Evolutionary conservation across 1,139 yeast genomes (phyloP).

Genomic region (Pichia sp.): DNA sequence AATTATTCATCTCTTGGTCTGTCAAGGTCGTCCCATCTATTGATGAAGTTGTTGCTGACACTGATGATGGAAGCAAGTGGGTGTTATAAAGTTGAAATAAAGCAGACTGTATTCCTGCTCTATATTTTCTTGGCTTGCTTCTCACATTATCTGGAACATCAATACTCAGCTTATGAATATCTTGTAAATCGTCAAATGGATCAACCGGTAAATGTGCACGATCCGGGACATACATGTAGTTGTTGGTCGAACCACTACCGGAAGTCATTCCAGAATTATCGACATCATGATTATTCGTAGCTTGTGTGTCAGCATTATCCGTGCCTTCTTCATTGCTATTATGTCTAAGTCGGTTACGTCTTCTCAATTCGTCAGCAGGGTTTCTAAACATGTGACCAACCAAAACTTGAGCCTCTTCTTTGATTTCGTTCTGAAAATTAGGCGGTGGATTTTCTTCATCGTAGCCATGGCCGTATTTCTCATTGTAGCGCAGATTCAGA

Average conservation of each 20-base stretch:
- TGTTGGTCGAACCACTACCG: constrained; percentile 4
- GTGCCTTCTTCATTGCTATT: not conserved
- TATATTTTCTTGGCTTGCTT: constrained; percentile 54
- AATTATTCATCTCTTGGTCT: constrained; percentile 16
- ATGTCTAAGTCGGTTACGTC: not conserved
- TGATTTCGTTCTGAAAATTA: constrained; percentile 17
- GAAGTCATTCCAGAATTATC: not conserved
- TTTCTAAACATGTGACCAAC: constrained; percentile 17
- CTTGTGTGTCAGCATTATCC: not conserved
- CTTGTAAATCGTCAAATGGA: constrained; percentile 30
- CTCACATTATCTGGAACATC: constrained; percentile 23
- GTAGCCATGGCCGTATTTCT: not conserved
- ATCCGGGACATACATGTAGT: constrained; percentile 15
- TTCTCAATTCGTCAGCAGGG: constrained; percentile 11
- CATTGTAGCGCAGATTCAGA: constrained; percentile 8
- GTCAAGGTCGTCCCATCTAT: constrained; percentile 8
- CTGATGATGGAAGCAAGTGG: constrained; percentile 12
- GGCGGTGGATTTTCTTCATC: constrained; percentile 18
- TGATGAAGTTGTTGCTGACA: not conserved
- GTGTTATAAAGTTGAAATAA: constrained; percentile 56
- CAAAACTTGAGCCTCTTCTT: constrained; percentile 26
- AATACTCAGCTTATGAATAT: constrained; percentile 23
- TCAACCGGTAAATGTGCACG: constrained; percentile 17
- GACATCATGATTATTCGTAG: not conserved
- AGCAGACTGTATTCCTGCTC: constrained; percentile 80